Base-by-base conservation (phyloP, 208 protist genomes). In the Leishmania tarentolae region DNA sequence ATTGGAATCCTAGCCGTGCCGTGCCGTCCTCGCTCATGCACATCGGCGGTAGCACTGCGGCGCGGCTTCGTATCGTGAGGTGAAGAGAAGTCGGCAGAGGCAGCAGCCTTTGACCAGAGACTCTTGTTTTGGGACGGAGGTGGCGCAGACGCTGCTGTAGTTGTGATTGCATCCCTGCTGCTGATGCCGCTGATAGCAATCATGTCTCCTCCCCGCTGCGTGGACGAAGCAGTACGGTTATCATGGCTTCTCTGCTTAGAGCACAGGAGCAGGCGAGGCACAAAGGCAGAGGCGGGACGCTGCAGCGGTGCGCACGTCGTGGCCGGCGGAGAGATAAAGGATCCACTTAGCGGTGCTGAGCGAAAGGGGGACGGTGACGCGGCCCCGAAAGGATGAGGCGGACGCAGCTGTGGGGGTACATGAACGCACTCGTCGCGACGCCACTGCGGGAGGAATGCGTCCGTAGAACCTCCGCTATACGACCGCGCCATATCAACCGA, bases 121-220 rank as follows among this genome's bases (percentile, higher is more conserved):
- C 74, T n/a, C 37, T 28, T 76, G 68, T 76, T 79, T 53, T 70
- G 75, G 24, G 68, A 80, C 21, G 80, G 75, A 4, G 50, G 79
- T 8, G 40, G 21, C 57, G 56, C 74, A 15, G 40, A 44, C 35
- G 56, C 37, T 31, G 52, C 37, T 52, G 72, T 42, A 11, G 61
- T 6, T 56, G 66, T 46, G 63, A 9, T 57, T n/a, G 61, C n/a
- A 50, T 40, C 11, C n/a, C 57, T 66, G 79, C 53, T 19, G 17
- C 15, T 21, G 57, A 11, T 46, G 59, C 17, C 35, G 46, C 11
- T 61, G 50, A 13, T 46, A 31, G 50, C n/a, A n/a, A 17, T 42
- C 72, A 31, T 6, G 21, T 24, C 50, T 61, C 35, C 47, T 44
- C 72, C 40, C 24, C 50, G 21, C 17, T 56, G 46, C 19, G 50